phyloP scores from a whole-genome alignment of 225 moss, liverwort and hornwort genomes.

The Pleurozium schreberi region DNA sequence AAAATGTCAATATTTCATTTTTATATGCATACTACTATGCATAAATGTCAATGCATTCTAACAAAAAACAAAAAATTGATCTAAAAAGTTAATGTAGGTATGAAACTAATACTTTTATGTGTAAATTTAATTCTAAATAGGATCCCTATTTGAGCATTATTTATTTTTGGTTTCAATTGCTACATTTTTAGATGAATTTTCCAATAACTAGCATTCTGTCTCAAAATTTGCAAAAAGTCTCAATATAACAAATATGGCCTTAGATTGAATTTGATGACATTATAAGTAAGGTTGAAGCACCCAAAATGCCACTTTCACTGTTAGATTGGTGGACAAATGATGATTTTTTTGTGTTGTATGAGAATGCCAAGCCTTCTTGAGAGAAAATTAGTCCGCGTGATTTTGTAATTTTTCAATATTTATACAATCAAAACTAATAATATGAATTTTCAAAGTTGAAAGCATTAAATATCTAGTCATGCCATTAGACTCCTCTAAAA shows the following conservation, averaged over 20 bases:
- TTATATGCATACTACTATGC: accelerated
- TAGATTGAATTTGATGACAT: not conserved
- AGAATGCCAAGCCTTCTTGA: not conserved
- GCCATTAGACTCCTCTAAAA: not conserved
- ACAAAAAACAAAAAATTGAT: not conserved
- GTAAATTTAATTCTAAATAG: accelerated
- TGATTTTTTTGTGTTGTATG: not conserved
- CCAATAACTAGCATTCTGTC: too few relatives aligned
- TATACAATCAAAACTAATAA: not conserved
- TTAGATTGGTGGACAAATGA: not conserved
- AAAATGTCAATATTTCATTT: not conserved
- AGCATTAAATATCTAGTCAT: not conserved
- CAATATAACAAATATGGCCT: too few relatives aligned
- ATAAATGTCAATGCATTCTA: not conserved
- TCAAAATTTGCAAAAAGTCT: too few relatives aligned
- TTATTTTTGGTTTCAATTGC: too few relatives aligned
- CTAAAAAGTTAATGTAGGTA: not conserved
- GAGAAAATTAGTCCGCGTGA: accelerated
- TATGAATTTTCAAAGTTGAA: not conserved
- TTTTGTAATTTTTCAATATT: not conserved
- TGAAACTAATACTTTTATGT: not conserved
- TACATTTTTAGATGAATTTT: too few relatives aligned
- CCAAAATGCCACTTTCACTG: not conserved
- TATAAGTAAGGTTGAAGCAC: not conserved
- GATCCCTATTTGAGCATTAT: too few relatives aligned